These are phyloP conservation scores for Herpetomonas samuelpessoai DNA, from an alignment of 208 protist species.

Conservation along the genomic window DNA sequence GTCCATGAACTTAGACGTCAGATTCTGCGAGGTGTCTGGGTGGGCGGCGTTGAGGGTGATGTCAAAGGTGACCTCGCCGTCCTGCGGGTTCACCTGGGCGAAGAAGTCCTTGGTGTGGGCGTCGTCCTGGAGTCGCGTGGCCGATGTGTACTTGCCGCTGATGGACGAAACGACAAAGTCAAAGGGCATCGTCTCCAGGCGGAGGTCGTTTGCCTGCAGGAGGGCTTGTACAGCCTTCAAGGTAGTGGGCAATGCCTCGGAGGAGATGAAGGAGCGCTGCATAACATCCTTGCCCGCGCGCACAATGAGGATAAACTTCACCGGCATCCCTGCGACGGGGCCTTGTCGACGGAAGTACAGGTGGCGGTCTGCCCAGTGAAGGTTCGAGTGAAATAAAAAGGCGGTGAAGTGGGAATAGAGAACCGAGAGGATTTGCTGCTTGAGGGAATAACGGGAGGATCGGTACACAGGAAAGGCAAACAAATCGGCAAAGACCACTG, in stretches of 20 bases:
- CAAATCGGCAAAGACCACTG: too few relatives aligned
- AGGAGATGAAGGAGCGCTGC: slow-evolving; percentile 43
- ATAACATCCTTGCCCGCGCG: slow-evolving; percentile 33
- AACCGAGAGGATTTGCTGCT: too few relatives aligned
- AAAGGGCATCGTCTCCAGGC: slow-evolving; percentile 53
- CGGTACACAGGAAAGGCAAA: too few relatives aligned
- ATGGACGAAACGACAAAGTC: slow-evolving; percentile 26
- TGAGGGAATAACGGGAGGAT: too few relatives aligned
- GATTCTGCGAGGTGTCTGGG: background rate
- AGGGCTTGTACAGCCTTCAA: slow-evolving; percentile 24
- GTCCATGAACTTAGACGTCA: slow-evolving; percentile 32
- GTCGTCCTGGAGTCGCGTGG: slow-evolving; percentile 13
- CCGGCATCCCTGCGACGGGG: too few relatives aligned
- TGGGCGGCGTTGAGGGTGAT: slow-evolving; percentile 9
- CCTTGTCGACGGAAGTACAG: too few relatives aligned
- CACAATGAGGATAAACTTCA: slow-evolving; percentile 57
- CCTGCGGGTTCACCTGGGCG: background rate
- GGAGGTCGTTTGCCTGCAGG: slow-evolving; percentile 56
- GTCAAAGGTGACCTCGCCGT: slow-evolving; percentile 25
- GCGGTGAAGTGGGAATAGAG: too few relatives aligned
- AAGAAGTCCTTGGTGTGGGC: slow-evolving; percentile 22
- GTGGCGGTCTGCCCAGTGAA: too few relatives aligned
- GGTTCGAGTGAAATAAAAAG: too few relatives aligned
- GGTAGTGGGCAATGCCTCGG: slow-evolving; percentile 15
- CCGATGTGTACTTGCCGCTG: background rate